Evolutionary conservation across 1,284 basidiomycete species (phyloP).

Genomic region (Exobasidium cylindrosporum): DNA sequence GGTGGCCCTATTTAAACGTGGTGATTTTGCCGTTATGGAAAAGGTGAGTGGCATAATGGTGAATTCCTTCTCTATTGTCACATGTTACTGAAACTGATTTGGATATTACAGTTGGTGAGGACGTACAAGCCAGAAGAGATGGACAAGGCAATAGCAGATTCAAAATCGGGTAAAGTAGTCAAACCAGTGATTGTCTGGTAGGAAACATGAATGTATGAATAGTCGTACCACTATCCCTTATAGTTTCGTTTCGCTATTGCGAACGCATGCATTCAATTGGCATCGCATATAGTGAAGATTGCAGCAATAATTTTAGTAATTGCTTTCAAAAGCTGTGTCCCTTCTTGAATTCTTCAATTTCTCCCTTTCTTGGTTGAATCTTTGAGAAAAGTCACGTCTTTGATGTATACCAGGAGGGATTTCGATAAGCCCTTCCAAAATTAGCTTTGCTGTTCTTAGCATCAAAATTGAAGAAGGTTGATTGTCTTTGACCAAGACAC

Average conservation of each 20-base stretch:
- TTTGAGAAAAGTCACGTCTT: too few species aligned
- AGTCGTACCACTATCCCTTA: too few species aligned
- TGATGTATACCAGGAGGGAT: too few species aligned
- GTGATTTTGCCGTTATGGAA: slow-evolving; percentile 21
- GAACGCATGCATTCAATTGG: too few species aligned
- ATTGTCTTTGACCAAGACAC: background rate
- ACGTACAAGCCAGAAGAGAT: slow-evolving; percentile 27
- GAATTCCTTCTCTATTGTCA: background rate
- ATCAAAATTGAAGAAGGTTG: slow-evolving; percentile 36
- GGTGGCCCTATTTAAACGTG: slow-evolving; percentile 21
- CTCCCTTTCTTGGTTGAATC: too few species aligned
- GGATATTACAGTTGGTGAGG: slow-evolving; percentile 19
- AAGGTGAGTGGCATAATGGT: slow-evolving; percentile 7
- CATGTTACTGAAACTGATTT: too few species aligned
- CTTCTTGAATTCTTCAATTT: too few species aligned
- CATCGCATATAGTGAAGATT: too few species aligned
- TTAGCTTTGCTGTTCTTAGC: slow-evolving; percentile 40
- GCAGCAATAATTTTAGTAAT: too few species aligned
- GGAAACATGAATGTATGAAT: too few species aligned
- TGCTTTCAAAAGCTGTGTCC: too few species aligned
- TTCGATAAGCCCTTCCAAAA: slow-evolving; percentile 31
- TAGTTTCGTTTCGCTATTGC: too few species aligned
- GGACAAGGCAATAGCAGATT: slow-evolving; percentile 20
- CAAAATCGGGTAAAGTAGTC: slow-evolving; percentile 25
- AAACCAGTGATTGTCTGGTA: slow-evolving; percentile 32